Evolutionary conservation across 768 basidiomycete species (phyloP), one percentile per base, ranked within the genome.

Genomic region (Macrolepiota fuliginosa): DNA sequence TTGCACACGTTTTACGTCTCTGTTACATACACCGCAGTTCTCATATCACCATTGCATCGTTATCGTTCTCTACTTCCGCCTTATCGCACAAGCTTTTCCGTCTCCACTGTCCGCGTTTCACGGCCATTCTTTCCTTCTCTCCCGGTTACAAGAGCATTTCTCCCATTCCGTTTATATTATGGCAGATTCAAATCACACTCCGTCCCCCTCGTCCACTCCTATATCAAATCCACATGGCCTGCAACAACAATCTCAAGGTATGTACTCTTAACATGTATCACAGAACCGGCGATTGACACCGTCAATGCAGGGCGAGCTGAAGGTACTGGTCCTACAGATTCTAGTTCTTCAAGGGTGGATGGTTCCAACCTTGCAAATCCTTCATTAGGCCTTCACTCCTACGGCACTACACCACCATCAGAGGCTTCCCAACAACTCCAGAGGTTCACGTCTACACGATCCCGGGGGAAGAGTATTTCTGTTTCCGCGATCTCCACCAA

Each of bases 1-100:
- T 61, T 35, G n/a, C 39, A 15, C 49, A 12, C 22, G 29, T 58
- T 58, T 58, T 19, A 53, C 39, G 39, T 39, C 29, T n/a, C 54
- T 45, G 29, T 53, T 61, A 32, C 58, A 60, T 46, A 32, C 19
- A 45, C 29, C 40, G 24, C 29, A 39, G 52, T 12, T 40, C 52
- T n/a, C 27, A 17, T 37, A n/a, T 45, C 22, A 25, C 51, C 49
- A 53, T 53, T 45, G 40, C 52, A 46, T 54, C 52, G 29, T 45
- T 45, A 22, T 19, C 7, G 19, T 45, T 45, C 7, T 1, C 42
- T 54, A 46, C 17, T 36, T 53, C 42, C 40, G 49, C 32, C 29
- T 32, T 54, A 47, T 54, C 45, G 32, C 52, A 61, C 39, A 46
- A 60, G 55, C 40, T 45, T 61, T 61, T 35, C 27, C n/a, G 13